These are phyloP conservation scores for Garcia nutans DNA, from an alignment of 345 rosid genomes.

Conservation along the genomic window DNA sequence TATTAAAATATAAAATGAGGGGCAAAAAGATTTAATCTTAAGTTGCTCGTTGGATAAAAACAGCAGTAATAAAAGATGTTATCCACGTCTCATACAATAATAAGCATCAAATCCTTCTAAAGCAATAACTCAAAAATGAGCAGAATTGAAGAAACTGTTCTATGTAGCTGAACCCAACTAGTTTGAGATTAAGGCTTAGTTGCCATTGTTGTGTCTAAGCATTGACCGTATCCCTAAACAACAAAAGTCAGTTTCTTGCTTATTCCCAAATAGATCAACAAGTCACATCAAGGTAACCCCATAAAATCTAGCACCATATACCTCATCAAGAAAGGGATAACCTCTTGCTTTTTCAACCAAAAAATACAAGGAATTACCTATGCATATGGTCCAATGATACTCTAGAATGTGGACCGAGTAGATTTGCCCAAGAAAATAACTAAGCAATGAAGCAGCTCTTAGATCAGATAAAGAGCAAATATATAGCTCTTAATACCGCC, in stretches of 20 bases:
- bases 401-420: not conserved
- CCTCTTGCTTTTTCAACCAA: too few species aligned
- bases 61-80: not conserved
- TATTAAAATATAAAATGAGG: not conserved
- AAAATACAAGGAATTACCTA: too few species aligned
- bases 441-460: not conserved
- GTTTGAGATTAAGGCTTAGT: too few species aligned
- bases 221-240: too few species aligned
- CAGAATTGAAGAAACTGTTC: too few species aligned
- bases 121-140: too few species aligned
- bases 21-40: not conserved
- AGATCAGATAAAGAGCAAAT: not conserved
- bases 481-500: not conserved
- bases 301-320: not conserved
- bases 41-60: slow-evolving; percentile 1
- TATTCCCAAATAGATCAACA: not conserved
- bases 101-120: too few species aligned
- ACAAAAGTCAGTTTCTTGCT: not conserved
- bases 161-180: too few species aligned
- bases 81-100: too few species aligned
- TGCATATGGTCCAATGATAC: not conserved
- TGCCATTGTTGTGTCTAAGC: too few species aligned
- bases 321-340: too few species aligned
- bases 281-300: not conserved
- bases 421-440: not conserved